Conservation (phyloP, 2,329 filamentous ascomycete species). For the Ceratocystis ficicola region DNA sequence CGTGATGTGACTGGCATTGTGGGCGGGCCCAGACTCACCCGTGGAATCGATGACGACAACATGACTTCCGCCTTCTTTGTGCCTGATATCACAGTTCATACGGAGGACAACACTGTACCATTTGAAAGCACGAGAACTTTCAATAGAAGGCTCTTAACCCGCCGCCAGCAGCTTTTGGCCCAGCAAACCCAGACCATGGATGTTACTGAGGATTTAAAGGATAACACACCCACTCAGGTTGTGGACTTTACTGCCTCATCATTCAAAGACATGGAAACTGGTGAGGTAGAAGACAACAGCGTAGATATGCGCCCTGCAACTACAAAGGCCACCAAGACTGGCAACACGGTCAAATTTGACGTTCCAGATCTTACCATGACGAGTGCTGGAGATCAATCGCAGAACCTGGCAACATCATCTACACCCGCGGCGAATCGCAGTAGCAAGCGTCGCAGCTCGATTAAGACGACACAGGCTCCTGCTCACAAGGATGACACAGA, state of each 20-base stretch:
- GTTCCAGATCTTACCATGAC: conserved; percentile 31
- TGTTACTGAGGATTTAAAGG: conserved; percentile 61
- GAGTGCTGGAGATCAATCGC: conserved; percentile 25
- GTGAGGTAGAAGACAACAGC: conserved; percentile 22
- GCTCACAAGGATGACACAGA: conserved; percentile 22
- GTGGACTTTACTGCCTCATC: conserved; percentile 28
- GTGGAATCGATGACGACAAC: conserved; percentile 34
- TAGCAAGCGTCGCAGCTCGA: conserved; percentile 32
- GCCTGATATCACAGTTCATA: conserved; percentile 45
- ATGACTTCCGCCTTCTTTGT: conserved; percentile 49
- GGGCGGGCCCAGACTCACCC: conserved; percentile 22
- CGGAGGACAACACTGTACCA: conserved; percentile 31
- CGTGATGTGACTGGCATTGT: conserved; percentile 26
- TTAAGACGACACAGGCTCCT: conserved; percentile 21
- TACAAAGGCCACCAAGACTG: conserved; percentile 16
- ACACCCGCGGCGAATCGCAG: conserved; percentile 30
- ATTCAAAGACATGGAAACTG: conserved; percentile 22
- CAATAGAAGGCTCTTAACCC: conserved; percentile 27
- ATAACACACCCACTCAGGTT: conserved; percentile 26
- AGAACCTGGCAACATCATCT: conserved; percentile 11
- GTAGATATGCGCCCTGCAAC: conserved; percentile 9
- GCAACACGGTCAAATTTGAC: conserved; percentile 28
- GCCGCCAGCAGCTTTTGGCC: conserved; percentile 46
- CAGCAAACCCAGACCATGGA: conserved; percentile 88
- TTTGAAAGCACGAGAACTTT: conserved; percentile 31